Evolutionary conservation across 805 yeast genomes (phyloP), one percentile per base, ranked within the genome.

Genomic region (Wickerhamiella sergipiensis): DNA sequence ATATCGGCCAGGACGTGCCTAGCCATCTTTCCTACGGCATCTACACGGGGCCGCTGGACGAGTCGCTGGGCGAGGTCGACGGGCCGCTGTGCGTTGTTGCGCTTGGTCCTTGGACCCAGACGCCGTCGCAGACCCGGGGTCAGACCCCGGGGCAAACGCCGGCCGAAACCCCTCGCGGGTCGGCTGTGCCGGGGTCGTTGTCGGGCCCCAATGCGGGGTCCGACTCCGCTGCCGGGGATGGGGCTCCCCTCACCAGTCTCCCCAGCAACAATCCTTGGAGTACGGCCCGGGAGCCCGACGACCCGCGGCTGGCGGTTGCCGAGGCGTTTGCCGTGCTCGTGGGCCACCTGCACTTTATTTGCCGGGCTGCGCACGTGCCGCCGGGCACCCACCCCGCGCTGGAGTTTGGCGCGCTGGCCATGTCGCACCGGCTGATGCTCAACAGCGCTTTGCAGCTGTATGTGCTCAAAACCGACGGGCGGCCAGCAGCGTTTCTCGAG

Each of bases 341-440:
- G 3, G 38, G 29, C 22, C 47, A 45, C 24, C n/a, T 45, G n/a
- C 18, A 45, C 21, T 22, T 23, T 9, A 45, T 45, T 13, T 45
- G 38, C 47, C 13, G 21, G 17, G 47, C 39, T 19, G 47, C 39
- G 31, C 47, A 45, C 24, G 38, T 26, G 17, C 47, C 47, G 23
- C 47, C 47, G 21, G 38, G 39, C 19, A 29, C 39, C 5, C 17
- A 24, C 23, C 47, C 47, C 3, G 17, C 29, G 19, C 17, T 45
- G 39, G 47, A 26, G 23, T 23, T 45, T 13, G 47, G 47, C 9
- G 23, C 39, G 21, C 21, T 45, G 18, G 36, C 47, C 17, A 18
- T 23, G 31, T n/a, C 39, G 12, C 23, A 45, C 47, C 36, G 47
- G 15, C 39, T 45, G n/a, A 29, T 29, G 39, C 21, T 29, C 39